Percentiles rank a stretch among this genome's conserved stretches.
Conservation (phyloP, 805 yeast species). For the Ogataea trehalophila region DNA sequence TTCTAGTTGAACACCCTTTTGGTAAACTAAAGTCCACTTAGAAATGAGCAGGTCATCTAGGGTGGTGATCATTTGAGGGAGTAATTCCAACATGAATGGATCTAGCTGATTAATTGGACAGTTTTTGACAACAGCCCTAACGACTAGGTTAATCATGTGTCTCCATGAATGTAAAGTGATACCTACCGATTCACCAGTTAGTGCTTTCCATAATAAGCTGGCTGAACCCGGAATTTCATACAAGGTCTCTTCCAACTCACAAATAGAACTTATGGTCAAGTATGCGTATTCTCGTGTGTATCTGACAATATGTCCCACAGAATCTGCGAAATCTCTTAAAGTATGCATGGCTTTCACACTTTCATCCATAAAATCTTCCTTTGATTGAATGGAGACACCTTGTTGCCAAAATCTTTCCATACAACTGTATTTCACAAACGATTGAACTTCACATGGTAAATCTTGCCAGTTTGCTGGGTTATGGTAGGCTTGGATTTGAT, state of each 20-base stretch:
- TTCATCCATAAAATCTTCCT: constrained; percentile 91
- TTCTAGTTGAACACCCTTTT: constrained; percentile 51
- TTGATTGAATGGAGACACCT: constrained; percentile 90
- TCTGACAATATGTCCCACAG: constrained; percentile 92
- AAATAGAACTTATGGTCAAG: constrained; percentile 80
- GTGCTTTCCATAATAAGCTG: constrained; percentile 70
- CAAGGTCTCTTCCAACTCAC: constrained; percentile 83
- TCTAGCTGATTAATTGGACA: constrained; percentile 73
- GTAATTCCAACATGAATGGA: constrained; percentile 66
- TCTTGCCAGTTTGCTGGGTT: constrained; percentile 89
- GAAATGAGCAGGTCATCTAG: constrained; percentile 68
- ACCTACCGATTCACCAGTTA: constrained; percentile 81
- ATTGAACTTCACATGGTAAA: constrained; percentile 83
- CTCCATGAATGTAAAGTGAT: constrained; percentile 95
- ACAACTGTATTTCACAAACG: constrained; percentile 85
- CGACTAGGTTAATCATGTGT: constrained; percentile 86
- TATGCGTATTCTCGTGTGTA: constrained; percentile 96
- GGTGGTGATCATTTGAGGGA: constrained; percentile 71
- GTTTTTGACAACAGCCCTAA: constrained; percentile 79
- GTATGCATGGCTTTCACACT: constrained; percentile 92
- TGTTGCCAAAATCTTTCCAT: constrained; percentile 98
- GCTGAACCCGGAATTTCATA: constrained; percentile 85
- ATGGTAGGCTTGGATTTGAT: constrained; percentile 92
- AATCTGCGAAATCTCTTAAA: constrained; percentile 92
- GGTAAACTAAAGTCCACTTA: constrained; percentile 69